Conservation (phyloP, 352 stramenopile species). For the Aphanomyces cochlioides region DNA sequence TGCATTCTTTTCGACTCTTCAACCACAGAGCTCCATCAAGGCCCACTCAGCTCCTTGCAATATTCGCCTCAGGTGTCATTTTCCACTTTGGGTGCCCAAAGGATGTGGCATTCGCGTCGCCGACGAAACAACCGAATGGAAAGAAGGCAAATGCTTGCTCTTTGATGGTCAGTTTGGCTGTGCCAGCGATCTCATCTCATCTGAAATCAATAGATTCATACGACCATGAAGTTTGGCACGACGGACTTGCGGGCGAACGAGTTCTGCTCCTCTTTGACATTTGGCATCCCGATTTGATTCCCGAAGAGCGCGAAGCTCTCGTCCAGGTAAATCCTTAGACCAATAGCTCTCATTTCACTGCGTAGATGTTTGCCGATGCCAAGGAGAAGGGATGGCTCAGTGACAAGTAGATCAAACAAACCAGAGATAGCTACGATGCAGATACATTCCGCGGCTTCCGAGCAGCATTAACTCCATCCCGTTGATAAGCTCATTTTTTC, state of each 20-base stretch:
- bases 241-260: constrained; percentile 55
- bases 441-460: too few relatives aligned
- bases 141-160: constrained; percentile 73
- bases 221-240: constrained; percentile 79
- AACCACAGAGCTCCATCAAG: constrained; percentile 85
- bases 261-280: constrained; percentile 86
- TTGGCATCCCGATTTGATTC: constrained; percentile 65
- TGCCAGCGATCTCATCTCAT: not conserved
- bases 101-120: constrained; percentile 90
- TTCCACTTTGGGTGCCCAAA: constrained; percentile 88
- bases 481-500: not conserved
- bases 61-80: constrained; percentile 92
- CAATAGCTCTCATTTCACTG: constrained; percentile 6
- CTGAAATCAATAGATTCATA: constrained; percentile 51
- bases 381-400: constrained; percentile 69
- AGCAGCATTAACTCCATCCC: not conserved
- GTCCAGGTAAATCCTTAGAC: constrained; percentile 31
- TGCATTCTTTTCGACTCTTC: constrained; percentile 94
- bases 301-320: constrained; percentile 54
- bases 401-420: not conserved
- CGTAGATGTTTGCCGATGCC: constrained; percentile 64
- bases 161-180: constrained; percentile 53
- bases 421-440: too few relatives aligned
- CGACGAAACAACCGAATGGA: constrained; percentile 76
- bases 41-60: constrained; percentile 94